Conservation (phyloP, 2,329 filamentous ascomycete genomes). For the Colletotrichum simmondsii region DNA sequence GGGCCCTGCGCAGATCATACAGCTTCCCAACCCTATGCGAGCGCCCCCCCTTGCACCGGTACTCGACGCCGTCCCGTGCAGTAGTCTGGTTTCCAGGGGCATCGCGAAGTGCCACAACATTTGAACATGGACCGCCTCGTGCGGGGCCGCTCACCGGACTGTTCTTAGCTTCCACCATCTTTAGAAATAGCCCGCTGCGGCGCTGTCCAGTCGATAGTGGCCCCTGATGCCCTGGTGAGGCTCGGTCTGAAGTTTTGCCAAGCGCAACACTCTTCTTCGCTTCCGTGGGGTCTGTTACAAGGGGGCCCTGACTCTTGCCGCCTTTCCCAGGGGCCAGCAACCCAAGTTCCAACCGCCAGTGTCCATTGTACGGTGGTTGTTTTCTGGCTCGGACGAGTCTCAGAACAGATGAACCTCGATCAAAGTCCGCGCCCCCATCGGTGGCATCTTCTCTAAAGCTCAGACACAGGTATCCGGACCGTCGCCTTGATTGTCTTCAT, state of each 20-base stretch:
- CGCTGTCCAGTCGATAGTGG: background rate
- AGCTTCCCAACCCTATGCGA: background rate
- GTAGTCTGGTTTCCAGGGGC: constrained; percentile 20
- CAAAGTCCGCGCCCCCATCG: background rate
- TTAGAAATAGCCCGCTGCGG: background rate
- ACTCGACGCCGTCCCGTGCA: constrained; percentile 8
- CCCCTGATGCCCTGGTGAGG: background rate
- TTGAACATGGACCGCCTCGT: background rate
- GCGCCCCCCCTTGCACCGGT: constrained; percentile 12
- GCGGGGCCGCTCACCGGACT: constrained; percentile 2
- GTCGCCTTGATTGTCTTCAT: background rate
- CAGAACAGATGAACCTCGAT: constrained; percentile 26
- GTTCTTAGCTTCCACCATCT: background rate
- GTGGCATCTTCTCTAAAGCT: background rate
- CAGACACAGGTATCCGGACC: background rate
- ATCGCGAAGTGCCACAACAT: background rate
- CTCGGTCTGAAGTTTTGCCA: background rate
- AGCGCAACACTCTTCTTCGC: constrained; percentile 5
- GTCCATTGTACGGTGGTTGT: background rate
- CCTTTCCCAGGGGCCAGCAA: background rate
- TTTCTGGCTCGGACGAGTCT: constrained; percentile 29
- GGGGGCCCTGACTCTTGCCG: background rate
- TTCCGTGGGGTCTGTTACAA: constrained; percentile 21
- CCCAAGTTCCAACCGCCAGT: background rate
- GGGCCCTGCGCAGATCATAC: constrained; percentile 25